Conservation (phyloP, 2,329 filamentous ascomycete species). For the Diaporthe sp. region DNA sequence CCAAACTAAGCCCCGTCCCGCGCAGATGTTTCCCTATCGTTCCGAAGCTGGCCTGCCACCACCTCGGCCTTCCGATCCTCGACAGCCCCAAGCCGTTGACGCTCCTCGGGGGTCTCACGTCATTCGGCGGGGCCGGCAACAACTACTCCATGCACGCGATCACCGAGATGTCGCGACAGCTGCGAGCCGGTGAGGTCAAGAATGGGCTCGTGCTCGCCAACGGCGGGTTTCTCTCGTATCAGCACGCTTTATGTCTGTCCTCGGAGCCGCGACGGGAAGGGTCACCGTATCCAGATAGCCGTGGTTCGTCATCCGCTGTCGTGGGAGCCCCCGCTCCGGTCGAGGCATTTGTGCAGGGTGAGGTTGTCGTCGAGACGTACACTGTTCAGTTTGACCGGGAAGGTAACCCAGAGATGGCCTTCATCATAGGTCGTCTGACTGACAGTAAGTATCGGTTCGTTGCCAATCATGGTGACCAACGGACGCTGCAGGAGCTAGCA, state of each 20-base stretch:
- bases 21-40: constrained; percentile 78
- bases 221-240: constrained; percentile 74
- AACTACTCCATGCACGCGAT: constrained; percentile 78
- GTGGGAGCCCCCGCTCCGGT: neutral
- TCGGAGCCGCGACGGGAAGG: constrained; percentile 49
- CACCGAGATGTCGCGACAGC: constrained; percentile 66
- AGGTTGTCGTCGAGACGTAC: constrained; percentile 44
- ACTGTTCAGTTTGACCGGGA: constrained; percentile 45
- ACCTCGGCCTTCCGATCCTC: constrained; percentile 66
- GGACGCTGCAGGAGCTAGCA: constrained; percentile 33
- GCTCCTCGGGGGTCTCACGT: constrained; percentile 74
- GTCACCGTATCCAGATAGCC: constrained; percentile 33
- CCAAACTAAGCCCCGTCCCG: neutral
- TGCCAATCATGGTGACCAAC: constrained; percentile 36
- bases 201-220: constrained; percentile 74
- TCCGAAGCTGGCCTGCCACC: constrained; percentile 73
- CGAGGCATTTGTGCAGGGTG: constrained; percentile 28
- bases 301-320: neutral
- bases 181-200: constrained; percentile 59
- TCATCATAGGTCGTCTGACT: constrained; percentile 34
- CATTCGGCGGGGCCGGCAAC: constrained; percentile 78
- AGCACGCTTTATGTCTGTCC: constrained; percentile 72
- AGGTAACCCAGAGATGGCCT: constrained; percentile 35
- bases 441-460: constrained; percentile 24
- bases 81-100: constrained; percentile 66